A percentile compares a stretch with the other conserved stretches of the same genome.
phyloP scores from a whole-genome alignment of 2,329 filamentous ascomycete genomes.

The Arthrobotrys megalospora region DNA sequence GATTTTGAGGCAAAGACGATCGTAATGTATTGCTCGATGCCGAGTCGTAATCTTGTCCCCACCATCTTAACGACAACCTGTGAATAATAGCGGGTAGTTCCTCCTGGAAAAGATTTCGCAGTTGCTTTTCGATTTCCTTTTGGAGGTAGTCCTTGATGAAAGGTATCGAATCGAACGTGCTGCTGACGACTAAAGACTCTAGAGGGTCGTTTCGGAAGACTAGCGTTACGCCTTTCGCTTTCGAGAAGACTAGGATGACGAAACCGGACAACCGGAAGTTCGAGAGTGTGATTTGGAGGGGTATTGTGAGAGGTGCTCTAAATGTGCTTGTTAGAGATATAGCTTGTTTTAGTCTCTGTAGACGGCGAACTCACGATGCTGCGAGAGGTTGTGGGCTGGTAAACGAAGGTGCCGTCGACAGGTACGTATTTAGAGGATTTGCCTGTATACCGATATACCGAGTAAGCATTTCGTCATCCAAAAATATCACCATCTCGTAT shows the following conservation, averaged over 20 bases:
- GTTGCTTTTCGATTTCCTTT: conserved; percentile 92
- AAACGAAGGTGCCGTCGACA: conserved; percentile 90
- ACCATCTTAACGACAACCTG: conserved; percentile 86
- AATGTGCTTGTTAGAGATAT: conserved; percentile 21
- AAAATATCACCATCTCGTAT: not conserved
- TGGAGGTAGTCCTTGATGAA: conserved; percentile 98
- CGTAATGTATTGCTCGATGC: conserved; percentile 62
- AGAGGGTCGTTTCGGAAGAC: conserved; percentile 98
- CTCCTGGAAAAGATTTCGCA: conserved; percentile 96
- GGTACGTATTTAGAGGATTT: conserved; percentile 95
- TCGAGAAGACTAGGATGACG: conserved; percentile 97
- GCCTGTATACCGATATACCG: conserved; percentile 72
- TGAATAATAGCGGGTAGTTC: conserved; percentile 97
- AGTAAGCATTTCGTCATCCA: conserved; percentile 13
- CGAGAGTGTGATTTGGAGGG: conserved; percentile 95
- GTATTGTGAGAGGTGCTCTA: conserved; percentile 89
- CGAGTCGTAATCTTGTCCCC: conserved; percentile 84
- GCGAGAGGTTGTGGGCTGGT: conserved; percentile 93
- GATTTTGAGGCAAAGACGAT: conserved; percentile 43
- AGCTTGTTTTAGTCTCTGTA: conserved; percentile 1
- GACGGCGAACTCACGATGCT: conserved; percentile 73
- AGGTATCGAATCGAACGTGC: conserved; percentile 98
- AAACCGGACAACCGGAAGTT: conserved; percentile 97
- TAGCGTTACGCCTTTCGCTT: conserved; percentile 94
- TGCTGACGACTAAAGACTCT: conserved; percentile 97